Evolutionary conservation across 1,284 basidiomycete species (phyloP), one percentile per base, ranked within the genome.

Genomic region (Porogramme epimiltina): DNA sequence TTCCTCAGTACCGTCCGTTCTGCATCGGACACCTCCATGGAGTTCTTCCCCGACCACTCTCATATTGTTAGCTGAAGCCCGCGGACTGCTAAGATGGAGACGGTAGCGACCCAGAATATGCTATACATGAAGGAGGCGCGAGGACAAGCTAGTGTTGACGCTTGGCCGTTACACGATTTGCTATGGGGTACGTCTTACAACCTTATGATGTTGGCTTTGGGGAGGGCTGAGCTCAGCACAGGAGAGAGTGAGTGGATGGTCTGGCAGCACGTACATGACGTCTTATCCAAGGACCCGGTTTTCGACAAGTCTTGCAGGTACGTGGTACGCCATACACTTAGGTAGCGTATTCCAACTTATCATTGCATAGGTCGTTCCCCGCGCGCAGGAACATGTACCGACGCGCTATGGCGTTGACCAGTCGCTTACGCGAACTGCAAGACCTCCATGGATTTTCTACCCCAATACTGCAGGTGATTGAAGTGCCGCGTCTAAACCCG

Each of bases 301-400:
- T 90, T 92, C 56, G 80, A 87, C 68, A 90, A 89, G 66, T 71
- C 77, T 0, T 66, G 73, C 48, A 78, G 80, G 83, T 84, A 55
- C 41, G 66, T 52, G 13, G 28, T 18, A 15, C 20, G 13, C 2
- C 15, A 24, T 33, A 42, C 31, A 3, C 15, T n/a, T 20, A 23
- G 11, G 18, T 18, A 3, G 16, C 2, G 15, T 24, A 9, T 38
- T 22, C 42, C 18, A 18, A 18, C n/a, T 16, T 37, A 24, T 26
- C 16, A 43, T 31, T 23, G 24, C 4, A 3, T 49, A 85, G 83
- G 49, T 68, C 76, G 3, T 84, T 81, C 63, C 69, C 81, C 67
- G 72, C 71, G 2, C 75, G 83, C 37, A 73, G 72, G 0, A 76
- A 86, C 49, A 67, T 70, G 15, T 82, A 82, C 58, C 69, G 74